Evolutionary conservation across 345 rosid genomes (phyloP).

Genomic region (Xanthoceras sorbifolium): DNA sequence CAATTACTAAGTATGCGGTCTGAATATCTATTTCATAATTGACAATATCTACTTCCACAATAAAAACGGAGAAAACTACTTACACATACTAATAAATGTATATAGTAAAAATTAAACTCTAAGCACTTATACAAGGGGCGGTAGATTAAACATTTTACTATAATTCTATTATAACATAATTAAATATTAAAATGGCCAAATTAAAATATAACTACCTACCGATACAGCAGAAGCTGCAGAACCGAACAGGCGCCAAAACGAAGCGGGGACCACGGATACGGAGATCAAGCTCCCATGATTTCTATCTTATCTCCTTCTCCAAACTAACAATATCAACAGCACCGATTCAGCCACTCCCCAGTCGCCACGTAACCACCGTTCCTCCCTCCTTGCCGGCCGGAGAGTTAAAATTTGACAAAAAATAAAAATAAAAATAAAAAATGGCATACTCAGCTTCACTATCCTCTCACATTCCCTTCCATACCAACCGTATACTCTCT

Average conservation of each 20-base stretch:
- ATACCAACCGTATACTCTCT: slow-evolving; percentile 27
- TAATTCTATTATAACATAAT: no score
- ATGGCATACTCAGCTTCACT: slow-evolving; percentile 72
- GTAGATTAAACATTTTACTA: no score
- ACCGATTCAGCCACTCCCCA: neutral
- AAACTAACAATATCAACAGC: neutral
- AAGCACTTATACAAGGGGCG: no score
- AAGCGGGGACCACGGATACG: slow-evolving; percentile 34
- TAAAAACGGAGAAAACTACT: no score
- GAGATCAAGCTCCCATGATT: slow-evolving; percentile 27
- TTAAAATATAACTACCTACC: no score
- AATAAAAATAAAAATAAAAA: neutral
- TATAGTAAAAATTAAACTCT: no score
- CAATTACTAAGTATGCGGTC: no score
- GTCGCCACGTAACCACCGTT: slow-evolving; percentile 12
- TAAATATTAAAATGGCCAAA: no score
- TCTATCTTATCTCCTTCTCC: slow-evolving; percentile 36
- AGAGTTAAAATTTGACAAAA: neutral
- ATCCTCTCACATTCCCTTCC: slow-evolving; percentile 41
- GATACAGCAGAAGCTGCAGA: no score
- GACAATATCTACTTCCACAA: no score
- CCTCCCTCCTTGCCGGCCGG: slow-evolving; percentile 32
- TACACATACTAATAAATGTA: no score
- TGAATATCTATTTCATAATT: no score
- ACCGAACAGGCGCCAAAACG: neutral